phyloP scores from a whole-genome alignment of 106 monocot genomes.

The Dendrobium chrysotoxum region DNA sequence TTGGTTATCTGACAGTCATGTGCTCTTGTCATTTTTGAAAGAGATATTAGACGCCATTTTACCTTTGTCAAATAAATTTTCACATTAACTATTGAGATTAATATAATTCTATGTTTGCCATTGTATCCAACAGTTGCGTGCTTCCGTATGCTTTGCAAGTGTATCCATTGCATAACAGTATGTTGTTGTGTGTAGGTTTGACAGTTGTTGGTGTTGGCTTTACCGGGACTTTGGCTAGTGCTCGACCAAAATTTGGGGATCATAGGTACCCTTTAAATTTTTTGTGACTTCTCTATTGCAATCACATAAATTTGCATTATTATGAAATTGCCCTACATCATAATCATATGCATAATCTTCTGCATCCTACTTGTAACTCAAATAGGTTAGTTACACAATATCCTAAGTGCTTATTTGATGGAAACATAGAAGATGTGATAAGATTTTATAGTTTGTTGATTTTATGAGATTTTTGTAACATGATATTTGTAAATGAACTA shows the following conservation, averaged over 20 bases:
- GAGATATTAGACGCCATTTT: neutral
- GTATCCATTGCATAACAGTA: neutral
- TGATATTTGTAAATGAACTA: neutral
- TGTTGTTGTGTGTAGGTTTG: slow-evolving; percentile 31
- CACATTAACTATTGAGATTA: neutral
- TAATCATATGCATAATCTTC: neutral
- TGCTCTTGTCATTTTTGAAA: neutral
- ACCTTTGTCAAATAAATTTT: neutral
- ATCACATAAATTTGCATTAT: neutral
- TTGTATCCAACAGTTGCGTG: neutral
- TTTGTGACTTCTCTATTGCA: neutral
- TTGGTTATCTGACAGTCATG: neutral
- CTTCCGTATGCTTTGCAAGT: neutral
- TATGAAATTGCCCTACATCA: neutral
- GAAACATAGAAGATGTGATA: neutral
- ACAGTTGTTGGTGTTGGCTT: slow-evolving; percentile 78
- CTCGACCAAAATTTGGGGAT: slow-evolving; percentile 52
- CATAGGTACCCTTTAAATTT: slow-evolving; percentile 48
- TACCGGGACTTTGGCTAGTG: slow-evolving; percentile 75
- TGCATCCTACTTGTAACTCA: neutral
- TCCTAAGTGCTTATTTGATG: slow-evolving; percentile 1
- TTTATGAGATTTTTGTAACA: neutral
- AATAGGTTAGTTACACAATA: neutral
- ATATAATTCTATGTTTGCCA: neutral
- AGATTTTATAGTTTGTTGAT: neutral